These are phyloP conservation scores for Colletotrichum paranaense DNA, from an alignment of 2,329 filamentous ascomycete genomes.

Conservation along the genomic window DNA sequence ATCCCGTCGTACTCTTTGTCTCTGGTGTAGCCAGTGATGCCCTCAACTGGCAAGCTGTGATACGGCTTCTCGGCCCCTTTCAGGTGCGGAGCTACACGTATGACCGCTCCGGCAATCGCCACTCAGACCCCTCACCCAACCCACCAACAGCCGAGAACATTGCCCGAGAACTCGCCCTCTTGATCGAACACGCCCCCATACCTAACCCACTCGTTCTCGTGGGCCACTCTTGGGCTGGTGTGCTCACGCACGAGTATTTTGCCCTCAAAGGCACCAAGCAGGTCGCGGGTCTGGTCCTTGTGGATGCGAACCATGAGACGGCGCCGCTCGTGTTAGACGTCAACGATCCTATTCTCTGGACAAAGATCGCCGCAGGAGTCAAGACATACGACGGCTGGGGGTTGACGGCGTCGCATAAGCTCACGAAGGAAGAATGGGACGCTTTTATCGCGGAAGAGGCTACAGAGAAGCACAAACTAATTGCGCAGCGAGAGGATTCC, in stretches of 20 bases:
- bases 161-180: conserved; percentile 2
- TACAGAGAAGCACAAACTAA: conserved; percentile 9
- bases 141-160: conserved; percentile 9
- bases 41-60: conserved; percentile 22
- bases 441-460: conserved; percentile 10
- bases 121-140: conserved; percentile 6
- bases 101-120: conserved; percentile 16
- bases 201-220: background rate
- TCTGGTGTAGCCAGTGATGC: conserved; percentile 23
- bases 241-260: conserved; percentile 20
- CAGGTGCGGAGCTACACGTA: conserved; percentile 22
- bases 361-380: background rate
- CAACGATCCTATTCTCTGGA: conserved; percentile 16
- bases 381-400: conserved; percentile 12
- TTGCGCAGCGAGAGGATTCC: background rate
- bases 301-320: conserved; percentile 21
- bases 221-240: conserved; percentile 23
- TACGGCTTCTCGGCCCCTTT: background rate
- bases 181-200: background rate
- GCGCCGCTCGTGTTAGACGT: conserved; percentile 4
- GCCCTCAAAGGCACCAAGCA: background rate
- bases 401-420: background rate
- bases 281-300: conserved; percentile 14
- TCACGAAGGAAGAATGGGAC: conserved; percentile 23
- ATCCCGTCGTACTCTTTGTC: conserved; percentile 8